A percentile compares a stretch with the other conserved stretches of the same genome.
Conservation (phyloP, 140 eudicot species). For the Ambrosia hybrid region DNA sequence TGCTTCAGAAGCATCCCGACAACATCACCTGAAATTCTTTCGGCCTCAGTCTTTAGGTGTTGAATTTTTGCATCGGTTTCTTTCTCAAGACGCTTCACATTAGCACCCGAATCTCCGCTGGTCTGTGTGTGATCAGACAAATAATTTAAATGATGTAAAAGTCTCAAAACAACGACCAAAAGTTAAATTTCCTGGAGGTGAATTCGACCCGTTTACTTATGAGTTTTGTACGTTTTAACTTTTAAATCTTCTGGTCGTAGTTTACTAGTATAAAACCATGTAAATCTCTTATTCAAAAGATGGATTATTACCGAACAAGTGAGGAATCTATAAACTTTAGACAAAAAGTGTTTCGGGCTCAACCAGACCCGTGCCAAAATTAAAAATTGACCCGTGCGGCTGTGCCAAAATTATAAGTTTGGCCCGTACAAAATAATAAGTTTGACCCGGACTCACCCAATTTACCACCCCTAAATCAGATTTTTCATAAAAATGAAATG, state of each 20-base stretch:
- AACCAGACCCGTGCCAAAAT: neutral
- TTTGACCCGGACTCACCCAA: neutral
- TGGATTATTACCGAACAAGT: neutral
- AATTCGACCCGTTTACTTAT: neutral
- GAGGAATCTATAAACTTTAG: neutral
- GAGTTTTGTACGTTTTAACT: neutral
- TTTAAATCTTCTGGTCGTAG: neutral
- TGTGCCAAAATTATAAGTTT: neutral
- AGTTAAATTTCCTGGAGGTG: neutral
- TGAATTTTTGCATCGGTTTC: conserved; percentile 76
- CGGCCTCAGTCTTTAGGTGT: conserved; percentile 63
- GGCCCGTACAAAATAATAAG: neutral
- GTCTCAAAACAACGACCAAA: neutral
- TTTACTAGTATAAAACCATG: neutral
- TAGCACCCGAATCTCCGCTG: conserved; percentile 97
- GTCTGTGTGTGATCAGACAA: conserved; percentile 49
- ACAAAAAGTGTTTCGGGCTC: neutral
- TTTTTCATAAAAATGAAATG: too few relatives aligned
- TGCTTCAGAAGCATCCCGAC: conserved; percentile 91
- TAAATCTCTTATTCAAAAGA: neutral
- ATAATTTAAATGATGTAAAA: neutral
- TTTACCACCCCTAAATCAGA: too few relatives aligned
- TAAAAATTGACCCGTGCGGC: too few relatives aligned
- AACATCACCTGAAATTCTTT: conserved; percentile 75
- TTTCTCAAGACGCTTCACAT: conserved; percentile 91